Evolutionary conservation across 2,329 filamentous ascomycete genomes (phyloP), one percentile per base, ranked within the genome.

Genomic region (Neocatenulostroma microsporum): DNA sequence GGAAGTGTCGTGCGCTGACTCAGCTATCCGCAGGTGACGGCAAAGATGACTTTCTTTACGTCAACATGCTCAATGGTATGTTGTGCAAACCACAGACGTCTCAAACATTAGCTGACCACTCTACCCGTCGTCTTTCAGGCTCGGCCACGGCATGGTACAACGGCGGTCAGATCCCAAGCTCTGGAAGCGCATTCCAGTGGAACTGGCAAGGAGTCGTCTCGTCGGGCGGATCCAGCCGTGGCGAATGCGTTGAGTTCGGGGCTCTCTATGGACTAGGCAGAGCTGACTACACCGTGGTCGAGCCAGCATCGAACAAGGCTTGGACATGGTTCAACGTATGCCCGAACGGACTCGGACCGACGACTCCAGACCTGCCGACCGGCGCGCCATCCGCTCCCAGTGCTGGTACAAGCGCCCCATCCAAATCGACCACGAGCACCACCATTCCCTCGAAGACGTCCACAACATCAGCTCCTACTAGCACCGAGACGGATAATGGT

Each of bases 31-130:
- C n/a, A n/a, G 36, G 31, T 8, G 36, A 39, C 17, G 42, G 42
- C 2, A 36, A 26, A 31, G 42, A 25, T 13, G 42, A 45, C 7
- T 42, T 29, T 23, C 24, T 42, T 7, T 39, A 26, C 25, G 40
- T 40, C 21, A 24, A 39, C 21, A 36, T 43, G 41, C 30, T 57
- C 28, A 27, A 21, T 19, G 26, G 26, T n/a, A n/a, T n/a, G n/a
- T n/a, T n/a, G n/a, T n/a, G n/a, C n/a, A n/a, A n/a, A n/a, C n/a
- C n/a, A n/a, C n/a, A n/a, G n/a, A n/a, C n/a, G n/a, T n/a, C n/a
- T n/a, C n/a, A n/a, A n/a, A n/a, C n/a, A n/a, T n/a, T n/a, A n/a
- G n/a, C n/a, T n/a, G n/a, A n/a, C n/a, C n/a, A n/a, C n/a, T n/a
- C n/a, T n/a, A n/a, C n/a, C n/a, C n/a, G n/a, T n/a, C n/a, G n/a